Conservation (phyloP, 2,329 filamentous ascomycete genomes). For the Zymoseptoria pseudotritici region DNA sequence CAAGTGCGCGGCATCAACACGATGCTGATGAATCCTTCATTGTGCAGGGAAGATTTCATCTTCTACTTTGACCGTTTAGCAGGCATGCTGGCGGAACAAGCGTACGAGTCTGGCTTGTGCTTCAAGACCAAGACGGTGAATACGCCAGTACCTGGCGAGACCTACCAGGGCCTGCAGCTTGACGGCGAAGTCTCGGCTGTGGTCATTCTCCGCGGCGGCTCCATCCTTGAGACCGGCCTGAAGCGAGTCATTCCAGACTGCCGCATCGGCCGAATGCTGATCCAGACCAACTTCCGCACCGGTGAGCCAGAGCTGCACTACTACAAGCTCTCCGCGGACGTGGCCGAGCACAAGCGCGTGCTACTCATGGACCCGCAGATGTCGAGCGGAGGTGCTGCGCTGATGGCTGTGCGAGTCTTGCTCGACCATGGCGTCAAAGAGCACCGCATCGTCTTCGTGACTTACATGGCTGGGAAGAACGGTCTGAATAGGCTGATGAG, state of each 20-base stretch:
- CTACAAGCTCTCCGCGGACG: constrained; percentile 67
- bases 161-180: constrained; percentile 64
- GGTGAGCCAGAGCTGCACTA: constrained; percentile 93
- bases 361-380: constrained; percentile 89
- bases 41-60: constrained; percentile 80
- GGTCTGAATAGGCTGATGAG: constrained; percentile 78
- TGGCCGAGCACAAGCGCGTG: constrained; percentile 69
- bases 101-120: constrained; percentile 62
- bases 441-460: constrained; percentile 82
- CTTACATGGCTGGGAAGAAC: constrained; percentile 78
- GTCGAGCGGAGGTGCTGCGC: constrained; percentile 73
- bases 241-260: constrained; percentile 90
- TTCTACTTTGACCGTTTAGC: constrained; percentile 94
- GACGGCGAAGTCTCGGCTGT: constrained; percentile 74
- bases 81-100: constrained; percentile 76
- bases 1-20: constrained; percentile 87
- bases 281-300: constrained; percentile 72
- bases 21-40: constrained; percentile 73
- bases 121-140: constrained; percentile 58
- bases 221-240: constrained; percentile 78
- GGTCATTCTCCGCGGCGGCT: constrained; percentile 79
- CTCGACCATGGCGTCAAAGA: constrained; percentile 86
- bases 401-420: constrained; percentile 96
- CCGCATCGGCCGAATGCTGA: constrained; percentile 77
- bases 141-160: constrained; percentile 58